These are phyloP conservation scores for Fusarium sp. DNA, from an alignment of 2,329 filamentous ascomycete genomes.

Conservation along the genomic window DNA sequence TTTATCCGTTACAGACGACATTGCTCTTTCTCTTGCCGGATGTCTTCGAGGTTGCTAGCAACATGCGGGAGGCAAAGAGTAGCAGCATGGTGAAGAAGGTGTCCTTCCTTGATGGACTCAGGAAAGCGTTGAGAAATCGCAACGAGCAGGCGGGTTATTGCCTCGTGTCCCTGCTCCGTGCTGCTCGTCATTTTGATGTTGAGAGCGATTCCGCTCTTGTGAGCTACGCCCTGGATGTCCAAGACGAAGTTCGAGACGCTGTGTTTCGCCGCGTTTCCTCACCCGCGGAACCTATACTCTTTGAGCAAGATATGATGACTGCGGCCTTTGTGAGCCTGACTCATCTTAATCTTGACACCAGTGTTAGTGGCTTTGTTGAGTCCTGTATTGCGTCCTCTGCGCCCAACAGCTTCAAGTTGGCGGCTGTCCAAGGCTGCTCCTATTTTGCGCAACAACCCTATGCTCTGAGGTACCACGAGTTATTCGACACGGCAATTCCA, in stretches of 20 bases:
- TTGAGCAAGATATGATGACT: constrained; percentile 77
- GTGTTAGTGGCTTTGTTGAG: constrained; percentile 70
- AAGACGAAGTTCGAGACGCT: constrained; percentile 77
- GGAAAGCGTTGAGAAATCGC: constrained; percentile 74
- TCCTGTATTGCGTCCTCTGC: constrained; percentile 71
- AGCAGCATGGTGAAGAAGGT: constrained; percentile 77
- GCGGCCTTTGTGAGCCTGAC: constrained; percentile 77
- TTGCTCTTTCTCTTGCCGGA: constrained; percentile 77
- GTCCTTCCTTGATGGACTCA: constrained; percentile 74
- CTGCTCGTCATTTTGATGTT: constrained; percentile 74
- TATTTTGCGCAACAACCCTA: constrained; percentile 72
- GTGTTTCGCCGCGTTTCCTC: constrained; percentile 71
- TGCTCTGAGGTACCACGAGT: constrained; percentile 64
- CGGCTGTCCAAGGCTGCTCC: constrained; percentile 73
- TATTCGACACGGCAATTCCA: constrained; percentile 70
- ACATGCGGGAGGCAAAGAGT: constrained; percentile 75
- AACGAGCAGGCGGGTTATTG: constrained; percentile 79
- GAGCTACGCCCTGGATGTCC: constrained; percentile 79
- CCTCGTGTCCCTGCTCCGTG: constrained; percentile 73
- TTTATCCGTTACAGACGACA: constrained; percentile 75
- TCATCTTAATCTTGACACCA: constrained; percentile 73
- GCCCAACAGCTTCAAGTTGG: constrained; percentile 74
- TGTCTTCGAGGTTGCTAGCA: constrained; percentile 79
- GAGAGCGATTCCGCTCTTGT: constrained; percentile 76
- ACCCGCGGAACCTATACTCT: constrained; percentile 63